A percentile compares a stretch with the other conserved stretches of the same genome.
These are phyloP conservation scores for Chamaecrista fasciculata DNA, from an alignment of 306 rosid species.

Conservation along the genomic window DNA sequence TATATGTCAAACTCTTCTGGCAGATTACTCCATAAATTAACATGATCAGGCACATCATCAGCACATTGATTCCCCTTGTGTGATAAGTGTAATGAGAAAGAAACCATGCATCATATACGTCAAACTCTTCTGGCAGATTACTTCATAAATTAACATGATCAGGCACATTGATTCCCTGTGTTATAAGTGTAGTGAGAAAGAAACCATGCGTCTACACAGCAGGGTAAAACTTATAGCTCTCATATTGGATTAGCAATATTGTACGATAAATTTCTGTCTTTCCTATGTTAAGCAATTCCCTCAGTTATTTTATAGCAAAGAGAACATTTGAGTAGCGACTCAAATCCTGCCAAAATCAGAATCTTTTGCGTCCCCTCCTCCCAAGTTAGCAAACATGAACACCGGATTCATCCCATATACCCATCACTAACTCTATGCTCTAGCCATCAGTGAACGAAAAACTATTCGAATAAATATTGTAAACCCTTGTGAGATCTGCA, in stretches of 20 bases:
- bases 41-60: slow-evolving; percentile 14
- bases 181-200: background rate
- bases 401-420: background rate
- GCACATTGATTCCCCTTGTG: background rate
- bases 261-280: background rate
- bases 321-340: slow-evolving; percentile 12
- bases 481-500: slow-evolving; percentile 58
- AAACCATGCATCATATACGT: slow-evolving; percentile 2
- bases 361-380: slow-evolving; percentile 1
- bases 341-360: background rate
- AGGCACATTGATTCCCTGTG: background rate
- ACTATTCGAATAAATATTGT: slow-evolving; percentile 56
- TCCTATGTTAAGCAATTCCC: background rate
- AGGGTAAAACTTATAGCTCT: background rate
- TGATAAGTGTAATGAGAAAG: background rate
- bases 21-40: slow-evolving; percentile 13
- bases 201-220: background rate
- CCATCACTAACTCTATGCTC: slow-evolving; percentile 33
- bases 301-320: background rate
- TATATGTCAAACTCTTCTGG: slow-evolving; percentile 8
- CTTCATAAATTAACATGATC: slow-evolving; percentile 11
- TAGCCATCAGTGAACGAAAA: slow-evolving; percentile 38
- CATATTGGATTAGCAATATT: background rate
- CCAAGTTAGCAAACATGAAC: background rate
- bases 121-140: slow-evolving; percentile 16